These are phyloP conservation scores for Entomortierella beljakovae DNA, from an alignment of 192 early-diverging fungal genomes.

Conservation along the genomic window DNA sequence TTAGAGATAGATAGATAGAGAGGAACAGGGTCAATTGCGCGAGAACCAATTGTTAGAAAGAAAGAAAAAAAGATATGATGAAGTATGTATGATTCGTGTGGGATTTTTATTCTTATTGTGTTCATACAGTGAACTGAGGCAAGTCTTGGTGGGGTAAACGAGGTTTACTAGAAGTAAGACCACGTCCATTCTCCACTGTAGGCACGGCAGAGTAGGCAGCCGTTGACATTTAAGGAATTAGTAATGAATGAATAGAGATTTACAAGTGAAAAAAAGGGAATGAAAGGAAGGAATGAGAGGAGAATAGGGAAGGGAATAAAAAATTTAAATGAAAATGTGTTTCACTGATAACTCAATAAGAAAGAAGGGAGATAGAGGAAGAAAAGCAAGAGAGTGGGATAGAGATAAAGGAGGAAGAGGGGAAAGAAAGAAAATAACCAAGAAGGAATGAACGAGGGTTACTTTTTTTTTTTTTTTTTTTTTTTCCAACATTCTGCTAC, in stretches of 20 bases:
- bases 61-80: not conserved
- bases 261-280: not conserved
- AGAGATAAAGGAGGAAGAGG: not conserved
- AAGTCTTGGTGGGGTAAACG: constrained; percentile 25
- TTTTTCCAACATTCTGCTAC: not conserved
- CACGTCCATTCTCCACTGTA: constrained; percentile 9
- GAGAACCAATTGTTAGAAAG: not conserved
- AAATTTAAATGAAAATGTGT: constrained; percentile 3
- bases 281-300: not conserved
- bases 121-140: constrained; percentile 46
- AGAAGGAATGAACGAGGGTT: not conserved
- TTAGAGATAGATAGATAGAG: not conserved
- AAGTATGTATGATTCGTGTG: too few species aligned
- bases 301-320: not conserved
- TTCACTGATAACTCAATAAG: too few species aligned
- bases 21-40: not conserved
- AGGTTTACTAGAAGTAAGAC: not conserved
- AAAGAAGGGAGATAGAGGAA: not conserved
- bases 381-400: not conserved
- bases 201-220: constrained; percentile 40
- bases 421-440: not conserved
- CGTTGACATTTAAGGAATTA: constrained; percentile 5
- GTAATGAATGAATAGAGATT: constrained; percentile 2
- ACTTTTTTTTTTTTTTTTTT: not conserved
- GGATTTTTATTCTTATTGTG: too few species aligned